These are phyloP conservation scores for Brassica rapa DNA, from an alignment of 345 rosid genomes.

Conservation along the genomic window DNA sequence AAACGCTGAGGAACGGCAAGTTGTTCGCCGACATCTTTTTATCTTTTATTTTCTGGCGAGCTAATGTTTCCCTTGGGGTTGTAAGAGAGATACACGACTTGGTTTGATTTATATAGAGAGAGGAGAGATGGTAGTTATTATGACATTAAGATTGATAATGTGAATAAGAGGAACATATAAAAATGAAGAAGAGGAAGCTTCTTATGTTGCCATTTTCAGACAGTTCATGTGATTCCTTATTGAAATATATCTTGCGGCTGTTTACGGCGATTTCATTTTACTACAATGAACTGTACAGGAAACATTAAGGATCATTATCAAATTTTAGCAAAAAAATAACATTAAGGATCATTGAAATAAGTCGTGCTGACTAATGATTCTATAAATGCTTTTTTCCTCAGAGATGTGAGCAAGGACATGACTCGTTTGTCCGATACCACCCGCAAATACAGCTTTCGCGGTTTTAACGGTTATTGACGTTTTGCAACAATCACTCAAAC, in stretches of 20 bases:
- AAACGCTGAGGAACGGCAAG: not conserved
- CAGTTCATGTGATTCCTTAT: not conserved
- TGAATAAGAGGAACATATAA: not conserved
- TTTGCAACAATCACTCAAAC: too few species aligned
- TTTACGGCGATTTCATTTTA: not conserved
- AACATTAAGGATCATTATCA: not conserved
- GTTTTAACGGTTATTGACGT: too few species aligned
- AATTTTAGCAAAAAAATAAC: not conserved
- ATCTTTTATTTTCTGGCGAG: not conserved
- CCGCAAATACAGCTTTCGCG: too few species aligned
- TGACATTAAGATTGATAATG: not conserved
- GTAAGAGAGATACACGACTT: constrained; percentile 7
- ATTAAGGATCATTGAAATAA: not conserved
- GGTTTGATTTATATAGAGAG: constrained; percentile 7
- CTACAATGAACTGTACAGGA: not conserved
- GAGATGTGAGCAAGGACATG: not conserved
- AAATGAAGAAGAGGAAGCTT: constrained; percentile 1
- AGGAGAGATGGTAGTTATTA: not conserved
- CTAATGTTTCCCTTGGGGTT: constrained; percentile 6
- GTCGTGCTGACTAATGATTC: not conserved
- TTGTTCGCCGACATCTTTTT: constrained; percentile 30
- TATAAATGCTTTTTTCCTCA: not conserved
- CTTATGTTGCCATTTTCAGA: constrained; percentile 27
- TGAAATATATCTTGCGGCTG: not conserved
- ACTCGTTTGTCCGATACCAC: too few species aligned